Evolutionary conservation across 2,329 filamentous ascomycete species (phyloP), one percentile per base, ranked within the genome.

Genomic region (Trichoderma sp.): DNA sequence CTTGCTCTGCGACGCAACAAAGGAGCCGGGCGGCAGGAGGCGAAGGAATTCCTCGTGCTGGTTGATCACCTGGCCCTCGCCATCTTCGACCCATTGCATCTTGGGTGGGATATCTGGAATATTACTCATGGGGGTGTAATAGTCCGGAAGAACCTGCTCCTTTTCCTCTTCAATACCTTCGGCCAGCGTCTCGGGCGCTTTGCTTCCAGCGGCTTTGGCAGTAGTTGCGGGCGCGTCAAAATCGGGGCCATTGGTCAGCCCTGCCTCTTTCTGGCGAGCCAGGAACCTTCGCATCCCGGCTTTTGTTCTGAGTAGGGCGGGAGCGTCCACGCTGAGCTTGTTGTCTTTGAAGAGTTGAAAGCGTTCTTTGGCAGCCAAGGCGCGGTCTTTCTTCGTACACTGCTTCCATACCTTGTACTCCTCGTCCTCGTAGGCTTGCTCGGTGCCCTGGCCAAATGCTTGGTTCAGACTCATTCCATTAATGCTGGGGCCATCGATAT

Each of bases 351-450:
- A 97, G 15, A 99, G 85, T 45, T 90, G 86, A 76, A 93, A 89
- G 39, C 95, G 87, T 74, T 97, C 92, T 68, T 93, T 92, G 66
- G 95, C 90, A 61, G 94, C 87, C 26, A 90, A 81, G 4, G 95
- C 95, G 68, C 95, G 89, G 72, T 97, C 93, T 75, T 95, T 97
- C 79, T 98, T 98, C 2, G 95, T 99, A 47, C 97, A 92, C 77
- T 98, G 94, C 79, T 98, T 99, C 95, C 96, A 99, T 43, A 95
- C 91, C 75, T 96, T 96, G 79, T 95, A 97, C 74, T 97, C 94
- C 66, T 98, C 93, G 71, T 98, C 93, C 71, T 96, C 88, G 70
- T 92, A 92, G 14, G 86, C 84, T 70, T 96, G 91, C 71, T 96
- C 90, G 15, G 82, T 84, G 34, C 85, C 85, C 66, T 90, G 83